These are phyloP conservation scores for Kokia cookei DNA, from an alignment of 441 rosid species.

Conservation along the genomic window DNA sequence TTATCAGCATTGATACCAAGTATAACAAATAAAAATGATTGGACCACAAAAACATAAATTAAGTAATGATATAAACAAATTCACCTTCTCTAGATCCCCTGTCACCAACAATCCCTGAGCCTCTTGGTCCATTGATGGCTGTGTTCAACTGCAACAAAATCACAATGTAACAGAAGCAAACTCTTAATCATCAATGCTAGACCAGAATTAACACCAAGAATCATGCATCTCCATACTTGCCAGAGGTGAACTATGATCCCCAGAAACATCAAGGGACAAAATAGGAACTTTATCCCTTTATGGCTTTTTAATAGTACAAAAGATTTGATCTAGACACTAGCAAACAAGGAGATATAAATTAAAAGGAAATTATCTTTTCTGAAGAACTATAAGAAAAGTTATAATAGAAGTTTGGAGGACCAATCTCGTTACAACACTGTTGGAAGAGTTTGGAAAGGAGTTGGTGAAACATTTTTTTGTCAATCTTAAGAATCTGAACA, in stretches of 20 bases:
- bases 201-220: not conserved
- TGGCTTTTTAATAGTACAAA: not conserved
- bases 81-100: constrained; percentile 75
- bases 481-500: not conserved
- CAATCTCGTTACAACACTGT: not conserved
- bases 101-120: constrained; percentile 43
- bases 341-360: not conserved
- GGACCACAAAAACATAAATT: not conserved
- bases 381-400: not conserved
- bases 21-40: not conserved
- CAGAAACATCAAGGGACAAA: not conserved
- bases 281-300: not conserved
- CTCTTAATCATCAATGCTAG: not conserved
- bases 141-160: constrained; percentile 55
- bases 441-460: not conserved
- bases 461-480: not conserved
- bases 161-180: constrained; percentile 5
- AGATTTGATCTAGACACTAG: not conserved
- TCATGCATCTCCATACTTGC: not conserved
- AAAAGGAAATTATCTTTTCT: not conserved
- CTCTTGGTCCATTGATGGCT: constrained; percentile 54
- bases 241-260: not conserved
- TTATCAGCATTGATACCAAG: not conserved
- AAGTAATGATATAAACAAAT: constrained; percentile 5
- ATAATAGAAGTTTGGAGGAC: not conserved